Evolutionary conservation across 306 rosid species (phyloP).

Genomic region (Cicer judaicum): DNA sequence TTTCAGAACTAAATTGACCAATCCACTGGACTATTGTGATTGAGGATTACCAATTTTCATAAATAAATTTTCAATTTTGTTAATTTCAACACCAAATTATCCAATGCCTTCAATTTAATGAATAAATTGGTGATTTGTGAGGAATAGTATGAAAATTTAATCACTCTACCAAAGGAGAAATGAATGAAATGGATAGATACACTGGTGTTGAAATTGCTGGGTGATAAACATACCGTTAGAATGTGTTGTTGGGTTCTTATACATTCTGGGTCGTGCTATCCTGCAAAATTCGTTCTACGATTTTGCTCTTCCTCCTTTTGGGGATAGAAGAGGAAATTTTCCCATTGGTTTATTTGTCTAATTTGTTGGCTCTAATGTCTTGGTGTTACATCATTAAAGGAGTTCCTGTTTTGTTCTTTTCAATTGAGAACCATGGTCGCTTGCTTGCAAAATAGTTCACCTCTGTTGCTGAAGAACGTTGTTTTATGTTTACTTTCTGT

Average conservation of each 20-base stretch:
- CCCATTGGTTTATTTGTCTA: neutral
- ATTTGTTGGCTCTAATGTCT: neutral
- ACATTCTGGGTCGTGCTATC: neutral
- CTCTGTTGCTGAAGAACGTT: neutral
- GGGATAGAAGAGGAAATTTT: conserved; percentile 4
- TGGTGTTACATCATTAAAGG: neutral
- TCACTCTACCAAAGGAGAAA: neutral
- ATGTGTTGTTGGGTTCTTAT: neutral
- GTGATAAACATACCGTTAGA: conserved; percentile 4
- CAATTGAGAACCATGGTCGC: neutral
- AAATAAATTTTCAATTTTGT: neutral
- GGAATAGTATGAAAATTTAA: neutral
- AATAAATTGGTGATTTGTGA: neutral
- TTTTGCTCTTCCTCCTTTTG: conserved; percentile 1
- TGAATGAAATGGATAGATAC: neutral
- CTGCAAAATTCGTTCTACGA: neutral
- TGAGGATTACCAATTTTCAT: neutral
- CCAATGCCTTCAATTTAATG: neutral
- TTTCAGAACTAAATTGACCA: neutral
- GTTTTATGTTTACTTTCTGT: conserved; percentile 17
- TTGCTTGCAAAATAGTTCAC: neutral
- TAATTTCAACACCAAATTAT: neutral
- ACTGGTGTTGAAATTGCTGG: neutral
- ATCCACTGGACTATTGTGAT: neutral
- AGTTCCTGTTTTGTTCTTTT: neutral